Base-by-base conservation (phyloP, 305 asterid species). In the Rubia balearica region DNA sequence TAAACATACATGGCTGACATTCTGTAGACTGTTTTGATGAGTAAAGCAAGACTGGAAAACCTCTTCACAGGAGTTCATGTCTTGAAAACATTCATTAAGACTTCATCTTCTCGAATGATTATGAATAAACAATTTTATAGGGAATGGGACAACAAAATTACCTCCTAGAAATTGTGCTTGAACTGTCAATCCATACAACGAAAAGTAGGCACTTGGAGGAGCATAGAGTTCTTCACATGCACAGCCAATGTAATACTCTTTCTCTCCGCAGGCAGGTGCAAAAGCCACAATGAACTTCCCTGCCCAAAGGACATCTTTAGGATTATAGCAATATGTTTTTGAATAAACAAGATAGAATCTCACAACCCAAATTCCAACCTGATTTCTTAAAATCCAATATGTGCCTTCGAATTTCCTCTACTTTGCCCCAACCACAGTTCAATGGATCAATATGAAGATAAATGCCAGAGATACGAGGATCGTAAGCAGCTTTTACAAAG, bases 151-250 rank as follows among this genome's bases (percentile, higher is more conserved):
- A 24, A 76, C 71, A 67, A 69, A 84, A 84, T 81, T 75, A 93
- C 98, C 98, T 89, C 98, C 96, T 81, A 93, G 86, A 82, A 90
- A 93, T 75, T 91, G 83, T 79, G 96, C 96, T 83, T 89, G 91
- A 79, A 89, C 96, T 69, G 92, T 80, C 82, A 93, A 75, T 8
- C 98, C 98, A 74, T 88, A 90, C 82, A 93, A 80, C 22, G 88
- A 85, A 87, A 93, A 87, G 84, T 89, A 93, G 74, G 97, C 97
- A 88, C 96, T 88, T 61, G 98, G 96, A 72, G 98, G 98, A 74
- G 91, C 89, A 85, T 93, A 93, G 65, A 93, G 91, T 76, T 93
- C 96, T 36, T 90, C 91, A 77, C 97, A 90, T 70, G 90, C 96
- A 78, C 97, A 83, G 68, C 96, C 97, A 12, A 93, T 76, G 84